Conservation (phyloP, 352 stramenopile genomes). For the Phytophthora pluvialis region DNA sequence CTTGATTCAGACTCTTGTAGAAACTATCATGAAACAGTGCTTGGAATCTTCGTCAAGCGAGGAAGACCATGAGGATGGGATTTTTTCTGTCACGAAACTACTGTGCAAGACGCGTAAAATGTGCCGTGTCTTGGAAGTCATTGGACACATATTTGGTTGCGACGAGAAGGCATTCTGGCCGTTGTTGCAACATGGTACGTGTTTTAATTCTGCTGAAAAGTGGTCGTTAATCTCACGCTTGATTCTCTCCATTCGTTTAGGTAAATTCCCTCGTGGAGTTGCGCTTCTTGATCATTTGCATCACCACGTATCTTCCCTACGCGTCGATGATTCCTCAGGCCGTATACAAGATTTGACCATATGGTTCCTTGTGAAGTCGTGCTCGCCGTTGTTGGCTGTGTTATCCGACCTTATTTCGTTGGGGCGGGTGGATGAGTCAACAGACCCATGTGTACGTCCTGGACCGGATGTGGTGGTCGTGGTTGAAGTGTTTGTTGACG, state of each 20-base stretch:
- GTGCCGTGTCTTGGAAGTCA: constrained; percentile 34
- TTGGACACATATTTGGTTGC: constrained; percentile 43
- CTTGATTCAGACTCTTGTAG: constrained; percentile 25
- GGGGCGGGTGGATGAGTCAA: constrained; percentile 49
- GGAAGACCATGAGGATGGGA: constrained; percentile 14
- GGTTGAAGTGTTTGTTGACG: constrained; percentile 9
- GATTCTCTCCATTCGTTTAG: constrained; percentile 7
- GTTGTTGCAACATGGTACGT: constrained; percentile 47
- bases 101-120: constrained; percentile 45
- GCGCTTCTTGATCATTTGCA: constrained; percentile 58
- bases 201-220: neutral
- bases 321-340: constrained; percentile 46
- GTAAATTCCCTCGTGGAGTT: constrained; percentile 60
- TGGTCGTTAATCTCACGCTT: constrained; percentile 10
- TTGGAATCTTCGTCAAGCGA: constrained; percentile 10
- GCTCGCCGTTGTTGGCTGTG: constrained; percentile 54
- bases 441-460: constrained; percentile 64
- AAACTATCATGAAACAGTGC: constrained; percentile 32
- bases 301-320: constrained; percentile 37
- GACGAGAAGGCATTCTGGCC: constrained; percentile 46
- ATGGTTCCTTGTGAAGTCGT: constrained; percentile 67
- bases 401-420: constrained; percentile 58
- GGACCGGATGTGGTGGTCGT: neutral
- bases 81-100: constrained; percentile 40
- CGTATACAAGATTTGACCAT: constrained; percentile 37